Percentiles rank a stretch among this genome's conserved stretches.
Evolutionary conservation across 208 protist species (phyloP).

Genomic region (Strigomonas galati): DNA sequence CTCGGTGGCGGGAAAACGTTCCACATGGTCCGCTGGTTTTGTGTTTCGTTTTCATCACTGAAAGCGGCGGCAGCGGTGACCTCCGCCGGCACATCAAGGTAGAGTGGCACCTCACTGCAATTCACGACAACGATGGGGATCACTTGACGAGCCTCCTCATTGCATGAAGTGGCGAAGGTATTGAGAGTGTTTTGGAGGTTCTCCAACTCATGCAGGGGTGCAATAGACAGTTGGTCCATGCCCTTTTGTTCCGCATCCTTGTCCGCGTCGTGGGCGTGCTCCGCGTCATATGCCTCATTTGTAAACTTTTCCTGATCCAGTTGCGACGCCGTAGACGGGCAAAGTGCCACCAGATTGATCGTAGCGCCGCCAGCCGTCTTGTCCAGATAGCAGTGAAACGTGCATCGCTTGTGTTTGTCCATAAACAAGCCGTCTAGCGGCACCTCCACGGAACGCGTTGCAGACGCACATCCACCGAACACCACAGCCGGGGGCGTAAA

Average conservation of each 20-base stretch:
- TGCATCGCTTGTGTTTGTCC: conserved; percentile 18
- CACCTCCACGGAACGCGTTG: not conserved
- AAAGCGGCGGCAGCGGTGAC: not conserved
- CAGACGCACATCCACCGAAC: not conserved
- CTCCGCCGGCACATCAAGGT: conserved; percentile 1
- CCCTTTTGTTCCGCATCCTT: not conserved
- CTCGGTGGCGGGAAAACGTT: conserved; percentile 41
- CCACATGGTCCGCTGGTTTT: conserved; percentile 32
- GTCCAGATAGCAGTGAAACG: conserved; percentile 29
- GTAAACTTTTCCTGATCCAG: conserved; percentile 48
- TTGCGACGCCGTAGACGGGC: conserved; percentile 29
- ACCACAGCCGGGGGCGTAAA: not conserved
- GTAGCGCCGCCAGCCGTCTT: conserved; percentile 24
- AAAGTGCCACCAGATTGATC: conserved; percentile 32
- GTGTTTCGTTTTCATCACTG: conserved; percentile 23
- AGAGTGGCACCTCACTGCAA: conserved; percentile 25
- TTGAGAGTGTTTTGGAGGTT: not conserved
- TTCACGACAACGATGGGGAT: conserved; percentile 19
- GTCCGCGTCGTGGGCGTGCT: conserved; percentile 13
- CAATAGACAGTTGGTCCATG: not conserved
- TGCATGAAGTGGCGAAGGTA: not conserved
- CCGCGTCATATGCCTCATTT: conserved; percentile 28
- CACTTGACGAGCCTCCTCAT: not conserved
- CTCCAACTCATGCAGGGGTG: not conserved
- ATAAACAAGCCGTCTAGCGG: conserved; percentile 12